Evolutionary conservation across 1,284 basidiomycete species (phyloP), one percentile per base, ranked within the genome.

Genomic region (Cryptococcus sp.): DNA sequence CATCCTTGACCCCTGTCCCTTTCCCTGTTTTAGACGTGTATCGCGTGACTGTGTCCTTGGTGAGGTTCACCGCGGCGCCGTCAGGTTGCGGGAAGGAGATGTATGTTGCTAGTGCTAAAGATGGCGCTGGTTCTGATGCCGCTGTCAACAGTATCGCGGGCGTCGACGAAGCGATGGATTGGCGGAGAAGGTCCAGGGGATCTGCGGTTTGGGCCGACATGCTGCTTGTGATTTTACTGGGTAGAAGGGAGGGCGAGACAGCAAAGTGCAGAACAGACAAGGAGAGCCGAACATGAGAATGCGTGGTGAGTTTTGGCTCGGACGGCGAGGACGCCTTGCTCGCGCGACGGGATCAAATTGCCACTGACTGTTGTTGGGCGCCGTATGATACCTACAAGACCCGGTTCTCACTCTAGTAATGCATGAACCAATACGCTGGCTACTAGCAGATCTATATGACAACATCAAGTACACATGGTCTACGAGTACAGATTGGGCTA

Each of bases 41-140:
- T 39, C 92, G 84, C 2, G 92, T 94, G 16, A 86, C 81, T 1
- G 83, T 82, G 5, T 85, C 83, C 77, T 93, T 93, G 38, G 85
- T 83, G 23, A 91, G 79, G 20, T 82, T 77, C 22, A 81, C 68
- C 11, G 65, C 49, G n/a, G 55, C 50, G 8, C 52, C 39, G 1
- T 63, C 50, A 13, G 81, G 67, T 6, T 84, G 77, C 0, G 85
- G 82, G 64, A 92, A 82, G 30, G 84, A 82, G 58, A 93, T 76
- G 65, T 88, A 84, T 0, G 87, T 85, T 2, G 90, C 90, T 23
- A 81, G 72, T 8, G 88, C 79, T 13, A 85, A 81, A 10, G 69
- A 51, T 6, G 79, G 48, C n/a, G 79, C 80, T 16, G 83, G 79
- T 23, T 82, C 80, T 39, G 79, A 79, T 6, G 79, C 66, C 20